phyloP scores from a whole-genome alignment of 306 rosid species.

The Begonia peltatifolia region DNA sequence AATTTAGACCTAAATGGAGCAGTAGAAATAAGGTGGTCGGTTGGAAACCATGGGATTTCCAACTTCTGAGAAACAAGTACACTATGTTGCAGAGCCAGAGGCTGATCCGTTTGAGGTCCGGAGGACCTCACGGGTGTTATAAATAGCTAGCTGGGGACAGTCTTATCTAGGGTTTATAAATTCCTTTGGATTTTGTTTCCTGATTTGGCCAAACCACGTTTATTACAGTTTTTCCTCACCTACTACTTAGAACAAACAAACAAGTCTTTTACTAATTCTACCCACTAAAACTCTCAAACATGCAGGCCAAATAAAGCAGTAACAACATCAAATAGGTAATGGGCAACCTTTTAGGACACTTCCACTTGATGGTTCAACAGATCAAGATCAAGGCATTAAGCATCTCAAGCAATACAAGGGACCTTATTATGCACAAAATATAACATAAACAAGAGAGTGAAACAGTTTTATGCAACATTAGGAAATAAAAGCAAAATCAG shows the following conservation, averaged over 20 bases:
- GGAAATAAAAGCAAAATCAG: slow-evolving; percentile 9
- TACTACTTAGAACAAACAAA: slow-evolving; percentile 25
- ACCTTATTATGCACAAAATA: not conserved
- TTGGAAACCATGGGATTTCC: slow-evolving; percentile 42
- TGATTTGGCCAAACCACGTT: slow-evolving; percentile 34
- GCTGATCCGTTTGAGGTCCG: slow-evolving; percentile 33
- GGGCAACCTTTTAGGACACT: not conserved
- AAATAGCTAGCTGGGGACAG: slow-evolving; percentile 69
- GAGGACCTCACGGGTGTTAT: slow-evolving; percentile 33
- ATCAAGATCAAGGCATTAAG: not conserved
- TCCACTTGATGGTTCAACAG: not conserved
- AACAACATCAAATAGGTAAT: not conserved
- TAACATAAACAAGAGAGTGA: slow-evolving; percentile 4
- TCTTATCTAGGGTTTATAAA: slow-evolving; percentile 35
- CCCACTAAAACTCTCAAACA: slow-evolving; percentile 9
- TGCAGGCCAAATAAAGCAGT: not conserved
- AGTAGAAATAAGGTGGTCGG: slow-evolving; percentile 23
- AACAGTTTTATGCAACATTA: slow-evolving; percentile 8
- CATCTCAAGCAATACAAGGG: not conserved
- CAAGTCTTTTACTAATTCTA: slow-evolving; percentile 4
- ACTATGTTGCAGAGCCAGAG: slow-evolving; percentile 34
- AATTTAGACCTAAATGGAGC: slow-evolving; percentile 16
- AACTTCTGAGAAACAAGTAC: slow-evolving; percentile 36
- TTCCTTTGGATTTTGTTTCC: slow-evolving; percentile 37
- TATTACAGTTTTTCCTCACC: slow-evolving; percentile 30